These are phyloP conservation scores for Calamus simplicifolius DNA, from an alignment of 176 grass and related monocot species.

Conservation along the genomic window DNA sequence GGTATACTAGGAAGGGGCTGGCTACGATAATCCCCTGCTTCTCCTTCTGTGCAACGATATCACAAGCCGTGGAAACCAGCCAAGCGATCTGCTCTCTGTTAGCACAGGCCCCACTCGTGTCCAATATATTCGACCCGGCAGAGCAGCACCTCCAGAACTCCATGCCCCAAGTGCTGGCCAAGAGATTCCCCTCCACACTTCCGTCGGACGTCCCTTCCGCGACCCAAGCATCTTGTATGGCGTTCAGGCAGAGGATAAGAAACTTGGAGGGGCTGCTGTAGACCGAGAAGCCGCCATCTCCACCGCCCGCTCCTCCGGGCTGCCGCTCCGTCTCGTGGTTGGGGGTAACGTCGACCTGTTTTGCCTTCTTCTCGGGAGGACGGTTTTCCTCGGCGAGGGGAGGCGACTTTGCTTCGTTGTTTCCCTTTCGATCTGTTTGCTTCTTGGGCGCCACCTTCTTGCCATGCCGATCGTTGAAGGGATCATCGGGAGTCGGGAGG, in stretches of 20 bases:
- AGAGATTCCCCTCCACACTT: conserved; percentile 26
- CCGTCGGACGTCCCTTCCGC: conserved; percentile 12
- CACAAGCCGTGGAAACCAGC: conserved; percentile 63
- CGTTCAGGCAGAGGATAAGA: conserved; percentile 72
- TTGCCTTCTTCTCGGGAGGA: conserved; percentile 18
- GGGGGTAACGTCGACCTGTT: background rate
- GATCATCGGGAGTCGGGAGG: conserved; percentile 48
- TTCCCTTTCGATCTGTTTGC: too few relatives aligned
- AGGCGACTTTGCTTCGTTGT: conserved; percentile 11
- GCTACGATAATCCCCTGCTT: conserved; percentile 50
- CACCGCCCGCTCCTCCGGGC: conserved; percentile 16
- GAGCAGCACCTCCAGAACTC: conserved; percentile 80
- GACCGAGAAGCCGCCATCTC: background rate
- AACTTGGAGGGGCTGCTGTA: conserved; percentile 69
- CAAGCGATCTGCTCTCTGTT: conserved; percentile 64
- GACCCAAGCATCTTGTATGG: conserved; percentile 53
- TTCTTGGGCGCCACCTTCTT: conserved; percentile 13
- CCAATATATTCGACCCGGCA: conserved; percentile 35
- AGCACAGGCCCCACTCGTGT: conserved; percentile 43
- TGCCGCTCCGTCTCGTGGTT: conserved; percentile 5
- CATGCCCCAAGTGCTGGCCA: conserved; percentile 57
- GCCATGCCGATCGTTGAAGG: conserved; percentile 52
- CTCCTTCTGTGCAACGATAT: conserved; percentile 75
- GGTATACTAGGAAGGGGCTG: conserved; percentile 64
- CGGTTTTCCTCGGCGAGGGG: background rate